phyloP scores from a whole-genome alignment of 108 stramenopile genomes.

The Nitzschia inconspicua region DNA sequence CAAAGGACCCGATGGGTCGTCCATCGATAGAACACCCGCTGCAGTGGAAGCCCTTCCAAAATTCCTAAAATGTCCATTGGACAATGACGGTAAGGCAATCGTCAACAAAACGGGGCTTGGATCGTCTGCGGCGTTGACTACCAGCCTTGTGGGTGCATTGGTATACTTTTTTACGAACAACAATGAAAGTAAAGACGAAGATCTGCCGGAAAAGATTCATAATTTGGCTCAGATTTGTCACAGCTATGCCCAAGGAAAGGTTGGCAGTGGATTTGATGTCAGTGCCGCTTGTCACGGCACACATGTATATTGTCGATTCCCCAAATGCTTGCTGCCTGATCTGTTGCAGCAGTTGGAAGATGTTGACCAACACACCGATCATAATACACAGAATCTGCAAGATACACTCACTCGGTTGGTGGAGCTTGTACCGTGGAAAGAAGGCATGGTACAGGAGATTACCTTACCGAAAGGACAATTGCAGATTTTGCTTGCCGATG shows the following conservation, averaged over 20 bases:
- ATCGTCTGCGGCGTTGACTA: conserved; percentile 87
- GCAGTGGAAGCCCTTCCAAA: conserved; percentile 60
- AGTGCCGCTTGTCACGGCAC: conserved; percentile 87
- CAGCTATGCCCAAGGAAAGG: conserved; percentile 93
- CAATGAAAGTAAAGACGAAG: neutral
- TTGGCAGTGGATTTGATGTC: conserved; percentile 97
- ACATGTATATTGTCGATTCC: conserved; percentile 86
- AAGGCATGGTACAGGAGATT: conserved; percentile 50
- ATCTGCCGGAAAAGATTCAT: conserved; percentile 48
- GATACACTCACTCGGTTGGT: conserved; percentile 3
- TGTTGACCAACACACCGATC: conserved; percentile 12
- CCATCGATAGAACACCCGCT: conserved; percentile 48
- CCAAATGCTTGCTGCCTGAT: conserved; percentile 49
- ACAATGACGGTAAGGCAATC: conserved; percentile 40
- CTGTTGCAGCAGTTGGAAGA: conserved; percentile 51
- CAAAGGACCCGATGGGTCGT: conserved; percentile 35
- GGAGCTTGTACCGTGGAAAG: conserved; percentile 45
- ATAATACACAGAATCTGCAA: neutral
- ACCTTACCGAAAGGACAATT: conserved; percentile 60
- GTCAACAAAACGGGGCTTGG: conserved; percentile 95
- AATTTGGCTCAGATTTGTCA: conserved; percentile 93
- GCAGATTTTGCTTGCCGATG: conserved; percentile 88
- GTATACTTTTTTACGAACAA: conserved; percentile 17
- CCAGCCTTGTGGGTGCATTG: conserved; percentile 84
- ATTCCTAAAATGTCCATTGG: conserved; percentile 77